Percentiles rank a stretch among this genome's conserved stretches.
phyloP scores from a whole-genome alignment of 2,329 filamentous ascomycete species.

The Fusarium torreyae region DNA sequence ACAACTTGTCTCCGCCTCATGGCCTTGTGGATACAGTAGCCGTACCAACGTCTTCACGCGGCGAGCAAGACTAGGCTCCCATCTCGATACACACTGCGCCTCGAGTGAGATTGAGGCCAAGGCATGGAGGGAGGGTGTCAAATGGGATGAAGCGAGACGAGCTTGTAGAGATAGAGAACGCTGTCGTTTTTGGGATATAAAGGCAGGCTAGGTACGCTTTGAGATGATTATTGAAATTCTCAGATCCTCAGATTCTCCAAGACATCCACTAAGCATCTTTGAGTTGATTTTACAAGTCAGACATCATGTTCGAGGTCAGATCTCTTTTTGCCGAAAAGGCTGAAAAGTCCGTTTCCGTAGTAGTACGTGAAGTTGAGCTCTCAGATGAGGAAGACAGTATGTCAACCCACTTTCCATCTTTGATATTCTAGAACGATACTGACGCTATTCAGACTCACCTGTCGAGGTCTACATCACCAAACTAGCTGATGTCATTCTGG shows the following conservation, averaged over 20 bases:
- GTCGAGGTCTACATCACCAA: slow-evolving; percentile 3
- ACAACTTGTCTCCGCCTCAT: background rate
- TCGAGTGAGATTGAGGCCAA: background rate
- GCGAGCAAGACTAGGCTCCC: background rate
- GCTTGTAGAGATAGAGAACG: background rate
- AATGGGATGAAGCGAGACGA: background rate
- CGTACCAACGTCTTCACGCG: background rate
- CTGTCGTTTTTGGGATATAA: background rate
- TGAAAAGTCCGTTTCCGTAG: slow-evolving; percentile 5
- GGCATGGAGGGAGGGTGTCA: background rate
- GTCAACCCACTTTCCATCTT: background rate
- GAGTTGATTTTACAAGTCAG: background rate
- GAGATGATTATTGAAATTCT: background rate
- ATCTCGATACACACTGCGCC: slow-evolving; percentile 3
- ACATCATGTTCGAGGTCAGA: slow-evolving; percentile 14
- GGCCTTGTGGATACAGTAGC: background rate
- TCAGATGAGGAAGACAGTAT: slow-evolving; percentile 6
- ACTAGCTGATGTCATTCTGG: slow-evolving; percentile 6
- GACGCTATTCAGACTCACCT: slow-evolving; percentile 4
- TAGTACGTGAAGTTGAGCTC: slow-evolving; percentile 4
- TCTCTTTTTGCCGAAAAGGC: slow-evolving; percentile 7
- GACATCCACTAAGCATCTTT: slow-evolving; percentile 2
- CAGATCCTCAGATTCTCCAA: background rate
- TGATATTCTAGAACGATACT: background rate
- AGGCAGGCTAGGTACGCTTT: background rate